These are phyloP conservation scores for Mollisia scopiformis DNA, from an alignment of 2,329 filamentous ascomycete species.

Conservation along the genomic window DNA sequence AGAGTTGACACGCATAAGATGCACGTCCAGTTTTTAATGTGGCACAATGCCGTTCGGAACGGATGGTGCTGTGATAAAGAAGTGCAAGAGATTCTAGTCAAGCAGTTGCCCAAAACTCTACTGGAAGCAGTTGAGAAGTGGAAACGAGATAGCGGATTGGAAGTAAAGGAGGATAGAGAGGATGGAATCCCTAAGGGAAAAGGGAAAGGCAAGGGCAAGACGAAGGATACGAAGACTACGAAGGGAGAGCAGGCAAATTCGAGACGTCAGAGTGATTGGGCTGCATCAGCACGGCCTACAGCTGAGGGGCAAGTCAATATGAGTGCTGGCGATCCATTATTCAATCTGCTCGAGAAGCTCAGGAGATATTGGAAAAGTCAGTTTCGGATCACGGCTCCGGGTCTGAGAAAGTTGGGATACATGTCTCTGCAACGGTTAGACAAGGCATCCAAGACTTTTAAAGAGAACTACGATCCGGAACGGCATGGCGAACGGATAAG, in stretches of 20 bases:
- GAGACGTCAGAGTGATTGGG: slow-evolving; percentile 68
- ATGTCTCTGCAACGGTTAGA: slow-evolving; percentile 76
- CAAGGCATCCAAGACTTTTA: slow-evolving; percentile 72
- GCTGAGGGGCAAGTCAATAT: slow-evolving; percentile 75
- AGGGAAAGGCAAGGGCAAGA: slow-evolving; percentile 43
- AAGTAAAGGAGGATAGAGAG: slow-evolving; percentile 43
- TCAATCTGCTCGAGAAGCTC: slow-evolving; percentile 76
- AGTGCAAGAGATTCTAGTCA: slow-evolving; percentile 75
- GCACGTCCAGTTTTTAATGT: slow-evolving; percentile 86
- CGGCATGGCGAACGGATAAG: slow-evolving; percentile 77
- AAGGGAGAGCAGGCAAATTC: slow-evolving; percentile 41
- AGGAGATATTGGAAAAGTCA: slow-evolving; percentile 85
- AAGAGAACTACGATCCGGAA: slow-evolving; percentile 63
- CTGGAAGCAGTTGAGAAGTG: slow-evolving; percentile 72
- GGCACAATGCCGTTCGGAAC: slow-evolving; percentile 87
- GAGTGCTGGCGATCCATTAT: slow-evolving; percentile 80
- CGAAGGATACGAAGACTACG: slow-evolving; percentile 35
- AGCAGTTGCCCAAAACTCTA: slow-evolving; percentile 67
- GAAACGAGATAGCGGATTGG: slow-evolving; percentile 67
- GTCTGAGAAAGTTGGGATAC: slow-evolving; percentile 88
- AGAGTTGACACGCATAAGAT: slow-evolving; percentile 81
- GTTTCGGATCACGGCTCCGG: slow-evolving; percentile 77
- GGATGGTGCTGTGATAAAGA: slow-evolving; percentile 79
- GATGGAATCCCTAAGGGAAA: slow-evolving; percentile 31
- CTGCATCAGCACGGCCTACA: slow-evolving; percentile 65